Evolutionary conservation across 73 alveolate species (phyloP), one percentile per base, ranked within the genome.

Genomic region (Paramecium sonneborni): DNA sequence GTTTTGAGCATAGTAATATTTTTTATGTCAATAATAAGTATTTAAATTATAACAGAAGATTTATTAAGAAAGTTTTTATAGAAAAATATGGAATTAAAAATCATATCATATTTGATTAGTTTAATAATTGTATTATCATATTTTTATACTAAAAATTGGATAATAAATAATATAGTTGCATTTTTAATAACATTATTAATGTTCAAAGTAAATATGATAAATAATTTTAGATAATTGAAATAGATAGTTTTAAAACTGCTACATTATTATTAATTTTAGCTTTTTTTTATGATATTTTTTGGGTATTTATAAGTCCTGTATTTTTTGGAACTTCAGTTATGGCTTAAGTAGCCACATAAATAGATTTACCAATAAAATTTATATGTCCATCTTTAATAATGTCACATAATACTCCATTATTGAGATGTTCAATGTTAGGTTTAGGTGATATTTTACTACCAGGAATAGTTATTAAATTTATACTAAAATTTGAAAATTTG

Each of bases 391-490:
- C 95, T 41, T 18, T 70, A n/a, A 35, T 70, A 28, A 32, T 11
- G 14, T 70, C 86, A 18, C 18, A 32, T 70, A 92, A 96, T 62
- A 58, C 95, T 48, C 95, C 96, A 0, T 46, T 76, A 44, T 18
- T 55, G 39, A 92, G 93, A 70, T 96, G 95, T 76, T 92, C 97
- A 21, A 85, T 97, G 85, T 94, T 98, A 21, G 99, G 99, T 4
- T 94, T 98, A 41, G 99, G 99, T 24, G 99, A 98, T 90, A 95
- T 98, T 62, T 98, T 96, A 18, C 85, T 98, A 28, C 99, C 99
- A 44, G 99, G 99, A 23, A 93, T 98, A 21, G 96, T 97, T 72
- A 93, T 98, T 67, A 96, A 99, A 3, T 92, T 95, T 56, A 95
- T 97, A 89, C 76, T 97, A 79, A 93, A 98, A 92, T 97, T 93